Conservation (phyloP, 1,284 basidiomycete genomes). For the Irpex lacteus region DNA sequence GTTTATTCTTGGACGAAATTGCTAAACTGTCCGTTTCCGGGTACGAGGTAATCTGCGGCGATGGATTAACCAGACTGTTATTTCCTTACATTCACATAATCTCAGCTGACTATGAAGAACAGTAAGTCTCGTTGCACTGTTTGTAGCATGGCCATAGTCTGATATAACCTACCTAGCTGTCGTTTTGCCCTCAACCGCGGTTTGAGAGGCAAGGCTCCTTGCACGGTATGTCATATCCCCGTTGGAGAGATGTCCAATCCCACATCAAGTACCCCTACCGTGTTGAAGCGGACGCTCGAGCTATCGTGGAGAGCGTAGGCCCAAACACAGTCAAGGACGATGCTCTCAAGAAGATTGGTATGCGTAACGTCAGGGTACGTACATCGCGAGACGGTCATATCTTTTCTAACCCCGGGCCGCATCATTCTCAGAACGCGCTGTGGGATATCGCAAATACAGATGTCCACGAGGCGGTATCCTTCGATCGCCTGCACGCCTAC, state of each 20-base stretch:
- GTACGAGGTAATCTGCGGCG: slow-evolving; percentile 19
- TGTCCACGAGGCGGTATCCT: slow-evolving; percentile 9
- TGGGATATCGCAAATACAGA: slow-evolving; percentile 11
- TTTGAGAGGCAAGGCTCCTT: slow-evolving; percentile 4
- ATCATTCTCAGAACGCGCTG: slow-evolving; percentile 13
- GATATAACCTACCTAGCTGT: slow-evolving; percentile 2
- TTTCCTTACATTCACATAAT: slow-evolving; percentile 28
- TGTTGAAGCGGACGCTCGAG: neutral
- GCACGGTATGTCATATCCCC: slow-evolving; percentile 7
- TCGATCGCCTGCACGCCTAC: slow-evolving; percentile 15
- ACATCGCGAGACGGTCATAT: no score
- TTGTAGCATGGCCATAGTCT: neutral
- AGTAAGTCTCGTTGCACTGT: slow-evolving; percentile 30
- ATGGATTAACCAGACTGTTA: slow-evolving; percentile 15
- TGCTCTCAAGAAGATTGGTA: slow-evolving; percentile 2
- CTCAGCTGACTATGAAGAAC: slow-evolving; percentile 38
- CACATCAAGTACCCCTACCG: neutral
- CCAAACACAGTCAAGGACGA: neutral
- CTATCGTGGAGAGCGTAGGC: neutral
- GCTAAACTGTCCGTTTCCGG: slow-evolving; percentile 18
- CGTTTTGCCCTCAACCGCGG: slow-evolving; percentile 11
- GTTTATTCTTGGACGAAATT: slow-evolving; percentile 18
- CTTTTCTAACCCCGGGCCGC: no score
- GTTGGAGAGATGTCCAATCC: neutral
- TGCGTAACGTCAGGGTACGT: slow-evolving; percentile 8